phyloP scores from a whole-genome alignment of 202 grass and related monocot species.

The Elaeis oleifera region DNA sequence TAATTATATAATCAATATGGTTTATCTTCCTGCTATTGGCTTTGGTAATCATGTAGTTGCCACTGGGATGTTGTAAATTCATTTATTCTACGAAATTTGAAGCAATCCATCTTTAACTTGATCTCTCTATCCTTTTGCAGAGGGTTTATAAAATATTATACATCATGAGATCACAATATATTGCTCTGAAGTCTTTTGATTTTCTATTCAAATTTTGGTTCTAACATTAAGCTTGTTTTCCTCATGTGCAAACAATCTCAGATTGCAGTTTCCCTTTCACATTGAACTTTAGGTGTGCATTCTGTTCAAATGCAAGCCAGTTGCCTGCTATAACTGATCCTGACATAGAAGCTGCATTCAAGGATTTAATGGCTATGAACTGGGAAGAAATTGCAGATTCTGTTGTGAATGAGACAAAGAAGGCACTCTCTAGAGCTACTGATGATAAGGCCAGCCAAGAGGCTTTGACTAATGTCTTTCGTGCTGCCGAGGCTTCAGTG shows the following conservation, averaged over 20 bases:
- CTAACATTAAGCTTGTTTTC: constrained; percentile 2
- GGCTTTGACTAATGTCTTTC: constrained; percentile 55
- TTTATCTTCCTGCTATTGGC: no score
- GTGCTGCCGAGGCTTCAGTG: constrained; percentile 72
- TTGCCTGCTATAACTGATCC: constrained; percentile 60
- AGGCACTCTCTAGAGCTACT: constrained; percentile 57
- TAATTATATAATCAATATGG: no score
- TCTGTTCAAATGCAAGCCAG: constrained; percentile 58
- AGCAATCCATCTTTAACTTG: no score
- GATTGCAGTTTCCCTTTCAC: constrained; percentile 37
- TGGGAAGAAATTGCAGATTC: constrained; percentile 73
- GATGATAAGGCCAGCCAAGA: constrained; percentile 53
- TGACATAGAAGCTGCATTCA: constrained; percentile 61
- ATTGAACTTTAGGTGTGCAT: constrained; percentile 34
- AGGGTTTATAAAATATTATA: neutral
- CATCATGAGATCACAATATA: no score
- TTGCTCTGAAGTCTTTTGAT: no score
- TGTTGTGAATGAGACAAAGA: constrained; percentile 56
- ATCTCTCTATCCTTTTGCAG: neutral
- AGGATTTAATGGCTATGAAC: constrained; percentile 80
- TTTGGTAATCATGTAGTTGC: no score
- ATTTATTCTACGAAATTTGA: no score
- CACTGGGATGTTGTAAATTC: no score
- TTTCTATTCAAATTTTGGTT: neutral
- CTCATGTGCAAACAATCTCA: constrained; percentile 18